These are phyloP conservation scores for Alternaria atra DNA, from an alignment of 2,329 filamentous ascomycete genomes.

Conservation along the genomic window DNA sequence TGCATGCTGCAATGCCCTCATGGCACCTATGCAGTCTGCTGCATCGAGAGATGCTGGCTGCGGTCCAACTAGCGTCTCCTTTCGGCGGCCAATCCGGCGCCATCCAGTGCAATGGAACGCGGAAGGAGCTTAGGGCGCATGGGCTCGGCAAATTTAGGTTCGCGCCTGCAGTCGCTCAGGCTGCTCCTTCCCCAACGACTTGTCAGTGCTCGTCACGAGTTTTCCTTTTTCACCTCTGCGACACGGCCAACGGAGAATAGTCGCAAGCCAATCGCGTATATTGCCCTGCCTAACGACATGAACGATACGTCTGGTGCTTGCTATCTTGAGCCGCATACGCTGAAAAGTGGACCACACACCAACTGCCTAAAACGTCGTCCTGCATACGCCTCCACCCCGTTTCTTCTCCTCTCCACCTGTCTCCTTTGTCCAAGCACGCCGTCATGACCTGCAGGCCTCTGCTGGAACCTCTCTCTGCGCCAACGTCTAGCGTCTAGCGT, in stretches of 20 bases:
- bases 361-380: slow-evolving; percentile 37
- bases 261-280: slow-evolving; percentile 8
- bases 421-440: slow-evolving; percentile 33
- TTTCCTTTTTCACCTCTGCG: slow-evolving; percentile 6
- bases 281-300: slow-evolving; percentile 1
- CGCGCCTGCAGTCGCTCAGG: slow-evolving; percentile 30
- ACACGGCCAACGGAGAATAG: slow-evolving; percentile 4
- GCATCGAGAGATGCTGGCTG: slow-evolving; percentile 21
- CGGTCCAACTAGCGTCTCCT: slow-evolving; percentile 2
- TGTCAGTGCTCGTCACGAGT: not conserved
- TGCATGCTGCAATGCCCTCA: slow-evolving; percentile 25
- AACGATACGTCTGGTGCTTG: not conserved
- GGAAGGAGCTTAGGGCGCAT: slow-evolving; percentile 29
- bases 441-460: slow-evolving; percentile 23
- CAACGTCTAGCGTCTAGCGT: slow-evolving; percentile 11
- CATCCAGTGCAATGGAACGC: slow-evolving; percentile 27
- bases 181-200: slow-evolving; percentile 17
- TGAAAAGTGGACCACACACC: slow-evolving; percentile 34
- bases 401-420: slow-evolving; percentile 31
- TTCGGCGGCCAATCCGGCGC: slow-evolving; percentile 29
- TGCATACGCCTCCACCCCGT: slow-evolving; percentile 45
- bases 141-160: slow-evolving; percentile 41
- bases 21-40: slow-evolving; percentile 29
- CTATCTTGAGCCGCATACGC: slow-evolving; percentile 32
- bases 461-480: slow-evolving; percentile 16